phyloP scores from a whole-genome alignment of 2,329 filamentous ascomycete species.

The Arthrobotrys entomopaga region DNA sequence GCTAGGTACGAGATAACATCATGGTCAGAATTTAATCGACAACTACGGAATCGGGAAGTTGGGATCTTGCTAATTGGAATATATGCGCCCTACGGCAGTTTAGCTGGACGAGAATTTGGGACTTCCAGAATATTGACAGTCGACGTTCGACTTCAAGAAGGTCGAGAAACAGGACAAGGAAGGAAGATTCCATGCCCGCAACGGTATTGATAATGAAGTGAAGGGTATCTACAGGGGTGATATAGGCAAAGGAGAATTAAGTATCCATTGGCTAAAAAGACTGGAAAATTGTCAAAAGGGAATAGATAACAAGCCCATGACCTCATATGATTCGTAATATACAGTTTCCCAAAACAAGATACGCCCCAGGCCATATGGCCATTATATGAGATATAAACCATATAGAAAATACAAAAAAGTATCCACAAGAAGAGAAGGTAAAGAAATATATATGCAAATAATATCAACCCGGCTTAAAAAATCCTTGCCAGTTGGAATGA shows the following conservation, averaged over 20 bases:
- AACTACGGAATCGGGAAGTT: slow-evolving; percentile 12
- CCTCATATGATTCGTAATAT: slow-evolving; percentile 44
- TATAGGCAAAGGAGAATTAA: too few relatives aligned
- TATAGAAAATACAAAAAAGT: slow-evolving; percentile 17
- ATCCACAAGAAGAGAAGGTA: slow-evolving; percentile 52
- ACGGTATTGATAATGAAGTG: slow-evolving; percentile 10
- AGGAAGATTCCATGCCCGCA: not conserved
- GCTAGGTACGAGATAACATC: slow-evolving; percentile 18
- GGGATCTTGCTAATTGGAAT: not conserved
- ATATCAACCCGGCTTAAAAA: slow-evolving; percentile 3
- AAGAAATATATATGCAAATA: slow-evolving; percentile 8
- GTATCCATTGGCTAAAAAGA: slow-evolving; percentile 2
- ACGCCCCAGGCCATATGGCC: not conserved
- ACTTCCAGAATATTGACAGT: not conserved
- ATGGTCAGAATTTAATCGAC: slow-evolving; percentile 13
- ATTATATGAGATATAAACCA: slow-evolving; percentile 7
- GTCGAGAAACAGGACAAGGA: too few relatives aligned
- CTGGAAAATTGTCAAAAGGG: slow-evolving; percentile 8
- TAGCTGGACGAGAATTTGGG: not conserved
- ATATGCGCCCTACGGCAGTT: not conserved
- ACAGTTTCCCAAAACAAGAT: slow-evolving; percentile 19
- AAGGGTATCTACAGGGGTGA: slow-evolving; percentile 8
- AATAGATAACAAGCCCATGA: slow-evolving; percentile 15
- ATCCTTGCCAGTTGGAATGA: slow-evolving; percentile 9
- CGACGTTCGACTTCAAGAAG: too few relatives aligned